Evolutionary conservation across 345 rosid genomes (phyloP).

Genomic region (Rhodomyrtus tomentosa): DNA sequence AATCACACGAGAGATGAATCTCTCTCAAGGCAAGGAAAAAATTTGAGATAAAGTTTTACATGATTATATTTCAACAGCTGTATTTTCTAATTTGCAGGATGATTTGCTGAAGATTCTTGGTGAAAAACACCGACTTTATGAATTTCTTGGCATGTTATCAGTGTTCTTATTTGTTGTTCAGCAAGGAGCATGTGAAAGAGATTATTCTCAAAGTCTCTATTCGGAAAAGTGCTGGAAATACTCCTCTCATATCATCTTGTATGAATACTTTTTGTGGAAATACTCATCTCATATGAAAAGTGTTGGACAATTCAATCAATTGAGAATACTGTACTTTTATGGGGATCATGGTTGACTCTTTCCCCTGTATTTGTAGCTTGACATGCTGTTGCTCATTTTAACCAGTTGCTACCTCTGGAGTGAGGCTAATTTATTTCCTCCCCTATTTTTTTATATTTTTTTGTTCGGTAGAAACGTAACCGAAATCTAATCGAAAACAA

Average conservation of each 20-base stretch:
- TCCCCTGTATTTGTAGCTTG: not conserved
- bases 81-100: constrained; percentile 44
- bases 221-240: constrained; percentile 57
- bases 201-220: constrained; percentile 46
- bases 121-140: constrained; percentile 78
- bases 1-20: not conserved
- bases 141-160: constrained; percentile 68
- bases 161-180: constrained; percentile 76
- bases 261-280: constrained; percentile 94
- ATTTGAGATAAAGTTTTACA: not conserved
- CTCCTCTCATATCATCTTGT: constrained; percentile 43
- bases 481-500: too few relatives aligned
- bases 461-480: too few relatives aligned
- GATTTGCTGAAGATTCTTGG: constrained; percentile 87
- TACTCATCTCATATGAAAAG: too few relatives aligned
- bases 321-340: not conserved
- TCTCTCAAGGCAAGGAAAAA: not conserved
- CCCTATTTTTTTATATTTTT: too few relatives aligned
- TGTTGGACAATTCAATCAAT: not conserved
- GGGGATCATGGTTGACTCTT: not conserved
- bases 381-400: not conserved
- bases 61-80: not conserved
- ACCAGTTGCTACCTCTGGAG: not conserved
- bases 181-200: constrained; percentile 84
- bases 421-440: too few relatives aligned